Conservation (phyloP, 164 flowering plant genomes). For the Tetrastigma voinierianum region DNA sequence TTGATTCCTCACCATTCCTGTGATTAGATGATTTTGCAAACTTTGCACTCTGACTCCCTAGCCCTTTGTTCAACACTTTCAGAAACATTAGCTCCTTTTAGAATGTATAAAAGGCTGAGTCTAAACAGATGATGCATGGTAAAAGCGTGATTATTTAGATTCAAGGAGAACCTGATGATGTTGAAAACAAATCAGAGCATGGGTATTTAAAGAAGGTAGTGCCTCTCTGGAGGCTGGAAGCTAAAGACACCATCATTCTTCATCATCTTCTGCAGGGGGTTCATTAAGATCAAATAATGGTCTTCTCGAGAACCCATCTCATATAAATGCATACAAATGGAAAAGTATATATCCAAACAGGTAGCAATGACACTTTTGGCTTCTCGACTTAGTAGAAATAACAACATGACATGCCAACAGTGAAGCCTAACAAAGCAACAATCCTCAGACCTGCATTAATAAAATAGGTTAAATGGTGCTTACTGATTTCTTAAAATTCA, state of each 20-base stretch:
- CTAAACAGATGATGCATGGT: slow-evolving; percentile 84
- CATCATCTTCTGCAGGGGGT: slow-evolving; percentile 78
- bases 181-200: slow-evolving; percentile 37
- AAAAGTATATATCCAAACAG: slow-evolving; percentile 19
- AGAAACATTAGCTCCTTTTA: slow-evolving; percentile 27
- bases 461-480: not conserved
- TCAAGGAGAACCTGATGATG: slow-evolving; percentile 37
- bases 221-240: slow-evolving; percentile 70
- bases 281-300: slow-evolving; percentile 92
- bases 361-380: slow-evolving; percentile 3
- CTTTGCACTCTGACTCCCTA: slow-evolving; percentile 19
- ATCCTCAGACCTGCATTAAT: not conserved
- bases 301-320: slow-evolving; percentile 85
- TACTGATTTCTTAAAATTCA: slow-evolving; percentile 16
- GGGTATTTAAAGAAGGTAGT: slow-evolving; percentile 43
- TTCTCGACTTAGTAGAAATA: slow-evolving; percentile 19
- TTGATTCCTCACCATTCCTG: slow-evolving; percentile 25
- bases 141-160: slow-evolving; percentile 62
- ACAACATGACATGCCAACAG: slow-evolving; percentile 37
- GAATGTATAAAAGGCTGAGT: slow-evolving; percentile 83
- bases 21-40: slow-evolving; percentile 27
- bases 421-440: not conserved
- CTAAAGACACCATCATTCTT: slow-evolving; percentile 31
- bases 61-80: slow-evolving; percentile 28
- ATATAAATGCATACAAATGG: slow-evolving; percentile 59